phyloP scores from a whole-genome alignment of 1,139 yeast species.

The Kluyveromyces sp. region DNA sequence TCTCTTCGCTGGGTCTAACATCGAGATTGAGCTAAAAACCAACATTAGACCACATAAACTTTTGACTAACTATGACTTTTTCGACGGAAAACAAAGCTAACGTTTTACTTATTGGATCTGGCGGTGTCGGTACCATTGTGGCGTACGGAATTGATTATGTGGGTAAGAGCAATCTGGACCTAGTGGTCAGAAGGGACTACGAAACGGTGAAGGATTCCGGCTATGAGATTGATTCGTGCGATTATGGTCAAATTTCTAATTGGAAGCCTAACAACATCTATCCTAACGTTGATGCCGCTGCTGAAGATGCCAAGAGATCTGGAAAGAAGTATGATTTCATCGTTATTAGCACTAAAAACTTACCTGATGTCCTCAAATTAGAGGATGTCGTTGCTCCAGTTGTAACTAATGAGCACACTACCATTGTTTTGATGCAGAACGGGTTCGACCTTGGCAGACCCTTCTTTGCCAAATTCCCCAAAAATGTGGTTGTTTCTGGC shows the following conservation, averaged over 20 bases:
- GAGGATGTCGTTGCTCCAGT: slow-evolving; percentile 46
- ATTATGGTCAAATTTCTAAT: slow-evolving; percentile 42
- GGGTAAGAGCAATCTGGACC: slow-evolving; percentile 39
- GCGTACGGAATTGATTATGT: slow-evolving; percentile 43
- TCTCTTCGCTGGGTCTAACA: too few relatives aligned
- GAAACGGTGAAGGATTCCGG: slow-evolving; percentile 36
- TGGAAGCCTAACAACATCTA: slow-evolving; percentile 49
- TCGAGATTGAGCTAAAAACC: too few relatives aligned
- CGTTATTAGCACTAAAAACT: slow-evolving; percentile 45
- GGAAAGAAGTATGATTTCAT: slow-evolving; percentile 43
- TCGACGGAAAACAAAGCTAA: slow-evolving; percentile 12
- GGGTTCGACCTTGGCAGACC: slow-evolving; percentile 51
- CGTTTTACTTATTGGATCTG: slow-evolving; percentile 43
- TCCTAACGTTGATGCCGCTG: slow-evolving; percentile 39
- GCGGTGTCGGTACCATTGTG: slow-evolving; percentile 55
- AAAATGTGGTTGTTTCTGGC: slow-evolving; percentile 43
- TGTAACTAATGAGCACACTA: slow-evolving; percentile 32
- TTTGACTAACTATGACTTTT: not conserved
- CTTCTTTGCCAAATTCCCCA: slow-evolving; percentile 40
- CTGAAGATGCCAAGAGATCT: slow-evolving; percentile 10
- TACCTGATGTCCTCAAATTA: slow-evolving; percentile 43
- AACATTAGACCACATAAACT: too few relatives aligned
- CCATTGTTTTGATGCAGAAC: slow-evolving; percentile 47
- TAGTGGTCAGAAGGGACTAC: slow-evolving; percentile 50
- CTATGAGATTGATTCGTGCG: slow-evolving; percentile 42